Base-by-base conservation (phyloP, 345 rosid species). In the Salix exigua region DNA sequence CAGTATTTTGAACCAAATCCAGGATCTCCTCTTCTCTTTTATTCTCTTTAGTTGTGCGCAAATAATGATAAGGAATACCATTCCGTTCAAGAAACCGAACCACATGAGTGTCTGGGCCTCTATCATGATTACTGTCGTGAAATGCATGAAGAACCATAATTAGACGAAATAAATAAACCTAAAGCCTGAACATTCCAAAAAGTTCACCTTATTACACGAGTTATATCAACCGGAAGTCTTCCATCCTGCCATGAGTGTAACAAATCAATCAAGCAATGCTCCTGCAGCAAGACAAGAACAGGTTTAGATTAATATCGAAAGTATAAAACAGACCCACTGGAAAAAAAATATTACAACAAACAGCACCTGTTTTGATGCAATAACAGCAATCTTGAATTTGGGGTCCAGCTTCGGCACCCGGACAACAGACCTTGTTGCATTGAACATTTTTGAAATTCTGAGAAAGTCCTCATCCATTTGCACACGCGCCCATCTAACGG, bases 161-260 rank as follows among this genome's bases (percentile, higher is more conserved):
- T 66, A 78, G 78, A 64, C n/a, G 6, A 66, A 74, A 73, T 11
- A 70, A 1, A 77, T 31, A 17, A 26, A 64, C 17, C n/a, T 28
- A n/a, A 60, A 42, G 46, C 7, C 55, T 64, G 18, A 25, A 38
- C 25, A 7, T n/a, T 8, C 75, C 55, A 14, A 42, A 69, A 73
- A 40, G 35, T 73, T 78, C 76, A 93, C 99, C 98, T 96, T 83
- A 93, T 92, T 23, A 96, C 98, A 82, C 98, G 85, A 77, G 91
- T 82, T 81, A 96, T 89, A 72, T 96, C 96, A 17, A 93, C 91
- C 0, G 97, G 99, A 81, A 96, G 94, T 62, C 81, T 91, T 23
- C 96, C 96, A 40, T 92, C 96, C 80, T 93, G 99, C 99, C 98
- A 93, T 74, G 83, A 82, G 69, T 96, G 91, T 51, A 93, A 88